These are phyloP conservation scores for Gaultheria prostrata DNA, from an alignment of 148 eudicot genomes.

Conservation along the genomic window DNA sequence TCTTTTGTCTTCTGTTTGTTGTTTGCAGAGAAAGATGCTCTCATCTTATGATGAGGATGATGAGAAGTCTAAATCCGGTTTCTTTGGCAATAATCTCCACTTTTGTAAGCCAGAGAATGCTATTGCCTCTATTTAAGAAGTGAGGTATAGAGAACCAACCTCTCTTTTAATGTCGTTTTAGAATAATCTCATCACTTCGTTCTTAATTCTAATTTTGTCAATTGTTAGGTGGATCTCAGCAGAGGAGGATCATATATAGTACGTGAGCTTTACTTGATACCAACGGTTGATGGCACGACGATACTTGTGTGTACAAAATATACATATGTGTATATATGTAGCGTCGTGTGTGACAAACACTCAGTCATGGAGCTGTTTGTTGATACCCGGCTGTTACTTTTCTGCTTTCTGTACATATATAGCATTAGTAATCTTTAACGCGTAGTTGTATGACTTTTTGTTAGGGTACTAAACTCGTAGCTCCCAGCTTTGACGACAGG, in stretches of 20 bases:
- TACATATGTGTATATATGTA: not conserved
- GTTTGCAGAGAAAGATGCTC: slow-evolving; percentile 38
- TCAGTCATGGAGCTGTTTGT: not conserved
- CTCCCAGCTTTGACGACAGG: not conserved
- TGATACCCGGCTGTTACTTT: not conserved
- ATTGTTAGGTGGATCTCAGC: not conserved
- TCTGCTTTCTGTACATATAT: not conserved
- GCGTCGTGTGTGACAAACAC: not conserved
- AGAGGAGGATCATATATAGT: not conserved
- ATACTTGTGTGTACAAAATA: not conserved
- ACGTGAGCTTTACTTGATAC: not conserved
- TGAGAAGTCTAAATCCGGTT: slow-evolving; percentile 23
- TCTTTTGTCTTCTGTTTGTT: not conserved
- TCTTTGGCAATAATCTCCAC: slow-evolving; percentile 5
- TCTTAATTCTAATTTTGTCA: not conserved
- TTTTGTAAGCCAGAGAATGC: slow-evolving; percentile 17
- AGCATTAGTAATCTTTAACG: not conserved
- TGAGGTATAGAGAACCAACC: not conserved
- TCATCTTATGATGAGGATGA: slow-evolving; percentile 27
- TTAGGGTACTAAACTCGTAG: too few relatives aligned
- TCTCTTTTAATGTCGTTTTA: not conserved
- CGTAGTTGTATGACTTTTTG: not conserved
- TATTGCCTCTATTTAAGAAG: slow-evolving; percentile 22
- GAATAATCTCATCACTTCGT: not conserved
- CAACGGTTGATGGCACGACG: not conserved